phyloP scores from a whole-genome alignment of 1,139 yeast genomes.

The Yamadazyma epiphylla region DNA sequence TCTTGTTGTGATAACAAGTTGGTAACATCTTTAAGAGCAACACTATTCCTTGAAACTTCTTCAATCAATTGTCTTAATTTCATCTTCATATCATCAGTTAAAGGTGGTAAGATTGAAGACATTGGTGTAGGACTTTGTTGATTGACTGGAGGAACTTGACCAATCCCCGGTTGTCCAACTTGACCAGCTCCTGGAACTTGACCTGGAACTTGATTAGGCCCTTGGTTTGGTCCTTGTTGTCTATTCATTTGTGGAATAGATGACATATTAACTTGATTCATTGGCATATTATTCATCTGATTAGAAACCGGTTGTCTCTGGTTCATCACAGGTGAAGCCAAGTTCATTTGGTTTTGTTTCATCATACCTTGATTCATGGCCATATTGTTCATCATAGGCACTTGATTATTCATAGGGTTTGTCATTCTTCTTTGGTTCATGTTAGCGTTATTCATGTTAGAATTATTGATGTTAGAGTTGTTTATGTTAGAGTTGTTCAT shows the following conservation, averaged over 20 bases:
- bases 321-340: conserved; percentile 10
- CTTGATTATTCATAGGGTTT: not conserved
- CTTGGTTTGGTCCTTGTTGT: conserved; percentile 8
- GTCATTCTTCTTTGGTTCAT: too few relatives aligned
- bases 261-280: conserved; percentile 1
- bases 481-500: conserved; percentile 1
- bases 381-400: not conserved
- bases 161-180: conserved; percentile 3
- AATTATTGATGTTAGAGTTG: not conserved
- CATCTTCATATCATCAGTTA: conserved; percentile 42
- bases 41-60: conserved; percentile 66
- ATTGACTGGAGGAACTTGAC: not conserved
- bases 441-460: not conserved
- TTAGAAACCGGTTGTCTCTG: conserved; percentile 8
- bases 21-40: conserved; percentile 65
- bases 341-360: conserved; percentile 10
- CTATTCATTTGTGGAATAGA: conserved; percentile 8
- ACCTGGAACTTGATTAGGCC: too few relatives aligned
- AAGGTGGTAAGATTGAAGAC: conserved; percentile 29
- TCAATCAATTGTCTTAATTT: conserved; percentile 61
- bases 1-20: conserved; percentile 57
- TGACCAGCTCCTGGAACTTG: conserved; percentile 2
- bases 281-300: not conserved
- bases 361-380: conserved; percentile 10
- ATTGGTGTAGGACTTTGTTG: conserved; percentile 4